Evolutionary conservation across 805 yeast species (phyloP), one percentile per base, ranked within the genome.

Genomic region (Saccharomycopsis olivae): DNA sequence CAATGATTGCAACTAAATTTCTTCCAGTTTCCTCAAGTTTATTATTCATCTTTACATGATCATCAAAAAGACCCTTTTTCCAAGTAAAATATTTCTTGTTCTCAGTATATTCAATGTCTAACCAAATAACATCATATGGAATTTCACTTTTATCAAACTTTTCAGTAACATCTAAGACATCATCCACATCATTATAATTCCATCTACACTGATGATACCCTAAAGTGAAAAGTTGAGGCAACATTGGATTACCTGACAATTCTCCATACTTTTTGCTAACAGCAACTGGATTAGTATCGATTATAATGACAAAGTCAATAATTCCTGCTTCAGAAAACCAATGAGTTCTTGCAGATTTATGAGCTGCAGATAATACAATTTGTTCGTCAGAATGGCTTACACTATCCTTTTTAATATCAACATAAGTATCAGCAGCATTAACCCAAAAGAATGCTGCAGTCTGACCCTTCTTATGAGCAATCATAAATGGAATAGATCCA

Each of bases 151-250:
- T 64, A 56, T 89, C 97, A 69, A 92, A 79, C 41, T 73, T 68
- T 2, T 65, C 55, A 48, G 71, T 70, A 11, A 92, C 80, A 5
- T 67, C 74, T n/a, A 86, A 58, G 1, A 92, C 89, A 58, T 92
- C 98, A 9, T 68, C 67, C 53, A 84, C 88, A 51, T 82, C 88
- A 54, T 85, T 84, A 61, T 92, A 92, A 57, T 92, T 92, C 98
- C 98, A 92, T 53, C 97, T 71, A 55, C 96, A 89, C 59, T 92
- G 98, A 55, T 92, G 97, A 55, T 92, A 85, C 0, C 95, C 97
- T 11, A 87, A 57, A 0, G 95, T 66, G 51, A 87, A 82, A 32
- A 78, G 47, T 47, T 75, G 81, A 1, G 98, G 98, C 9, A 92
- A 59, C 5, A 66, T 57, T 0, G 87, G 68, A 43, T 61, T 70